Evolutionary conservation across 495 filamentous ascomycete species (phyloP).

Genomic region (Aspergillus indologenus): DNA sequence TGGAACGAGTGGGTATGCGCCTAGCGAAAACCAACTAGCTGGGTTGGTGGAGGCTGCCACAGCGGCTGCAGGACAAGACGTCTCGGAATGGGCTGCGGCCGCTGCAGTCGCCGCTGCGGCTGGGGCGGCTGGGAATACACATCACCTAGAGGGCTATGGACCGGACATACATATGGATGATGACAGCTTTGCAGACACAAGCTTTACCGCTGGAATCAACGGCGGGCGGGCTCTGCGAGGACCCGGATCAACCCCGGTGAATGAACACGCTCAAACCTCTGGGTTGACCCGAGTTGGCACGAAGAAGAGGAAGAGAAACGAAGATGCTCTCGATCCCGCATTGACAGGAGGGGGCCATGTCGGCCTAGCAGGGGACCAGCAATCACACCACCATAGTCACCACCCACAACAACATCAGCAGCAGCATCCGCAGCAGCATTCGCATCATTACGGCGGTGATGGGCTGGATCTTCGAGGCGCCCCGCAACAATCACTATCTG

Average conservation of each 20-base stretch:
- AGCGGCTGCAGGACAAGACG: conserved; percentile 50
- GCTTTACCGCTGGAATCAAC: conserved; percentile 30
- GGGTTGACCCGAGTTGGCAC: conserved; percentile 56
- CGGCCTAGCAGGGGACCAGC: conserved; percentile 27
- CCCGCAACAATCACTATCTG: conserved; percentile 38
- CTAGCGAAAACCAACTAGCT: conserved; percentile 49
- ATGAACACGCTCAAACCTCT: conserved; percentile 74
- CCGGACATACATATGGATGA: conserved; percentile 43
- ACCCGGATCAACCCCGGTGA: conserved; percentile 21
- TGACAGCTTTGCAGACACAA: conserved; percentile 40
- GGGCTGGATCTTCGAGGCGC: conserved; percentile 37
- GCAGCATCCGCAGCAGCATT: conserved; percentile 25
- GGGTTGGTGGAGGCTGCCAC: conserved; percentile 53
- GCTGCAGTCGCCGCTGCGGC: conserved; percentile 37
- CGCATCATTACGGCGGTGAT: conserved; percentile 34
- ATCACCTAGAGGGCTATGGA: conserved; percentile 40
- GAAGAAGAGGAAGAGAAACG: conserved; percentile 45
- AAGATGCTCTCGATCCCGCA: conserved; percentile 46
- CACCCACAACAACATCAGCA: conserved; percentile 17
- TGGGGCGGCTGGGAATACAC: conserved; percentile 36
- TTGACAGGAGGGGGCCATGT: conserved; percentile 27
- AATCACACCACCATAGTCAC: conserved; percentile 23
- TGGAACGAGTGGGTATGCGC: conserved; percentile 33
- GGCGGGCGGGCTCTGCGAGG: conserved; percentile 31
- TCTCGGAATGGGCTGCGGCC: conserved; percentile 41